A percentile compares a stretch with the other conserved stretches of the same genome.
These are phyloP conservation scores for Ogataea trehalophila DNA, from an alignment of 805 yeast species.

Conservation along the genomic window DNA sequence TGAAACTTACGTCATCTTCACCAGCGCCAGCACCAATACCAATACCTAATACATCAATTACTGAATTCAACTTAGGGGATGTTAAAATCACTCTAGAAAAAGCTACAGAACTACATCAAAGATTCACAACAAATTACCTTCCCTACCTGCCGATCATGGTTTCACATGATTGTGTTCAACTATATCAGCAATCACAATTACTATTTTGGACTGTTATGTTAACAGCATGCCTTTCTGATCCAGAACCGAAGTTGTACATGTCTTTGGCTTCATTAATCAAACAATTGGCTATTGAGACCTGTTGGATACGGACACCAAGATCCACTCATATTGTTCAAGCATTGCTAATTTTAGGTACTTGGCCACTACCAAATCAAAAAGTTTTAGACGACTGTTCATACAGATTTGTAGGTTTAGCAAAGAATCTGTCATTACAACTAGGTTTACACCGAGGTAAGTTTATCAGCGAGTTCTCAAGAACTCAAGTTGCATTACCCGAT, in stretches of 20 bases:
- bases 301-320: conserved; percentile 91
- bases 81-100: conserved; percentile 60
- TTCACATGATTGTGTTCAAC: conserved; percentile 64
- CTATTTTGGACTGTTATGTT: conserved; percentile 88
- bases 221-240: conserved; percentile 81
- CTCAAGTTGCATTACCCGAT: conserved; percentile 82
- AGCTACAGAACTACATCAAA: conserved; percentile 68
- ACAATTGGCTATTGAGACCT: conserved; percentile 83
- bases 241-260: conserved; percentile 78
- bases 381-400: conserved; percentile 89
- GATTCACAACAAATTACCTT: conserved; percentile 60
- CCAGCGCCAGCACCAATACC: conserved; percentile 11
- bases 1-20: not conserved
- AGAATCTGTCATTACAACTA: conserved; percentile 74
- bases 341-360: conserved; percentile 70
- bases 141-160: conserved; percentile 79
- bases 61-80: conserved; percentile 73
- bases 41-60: conserved; percentile 30
- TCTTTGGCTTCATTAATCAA: conserved; percentile 72
- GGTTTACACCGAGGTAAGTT: conserved; percentile 92
- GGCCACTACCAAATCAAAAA: conserved; percentile 93
- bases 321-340: conserved; percentile 94
- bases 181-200: conserved; percentile 77
- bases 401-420: conserved; percentile 83
- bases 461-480: conserved; percentile 83